Evolutionary conservation across 2,329 filamentous ascomycete genomes (phyloP).

Genomic region (Aspergillus alliaceus): DNA sequence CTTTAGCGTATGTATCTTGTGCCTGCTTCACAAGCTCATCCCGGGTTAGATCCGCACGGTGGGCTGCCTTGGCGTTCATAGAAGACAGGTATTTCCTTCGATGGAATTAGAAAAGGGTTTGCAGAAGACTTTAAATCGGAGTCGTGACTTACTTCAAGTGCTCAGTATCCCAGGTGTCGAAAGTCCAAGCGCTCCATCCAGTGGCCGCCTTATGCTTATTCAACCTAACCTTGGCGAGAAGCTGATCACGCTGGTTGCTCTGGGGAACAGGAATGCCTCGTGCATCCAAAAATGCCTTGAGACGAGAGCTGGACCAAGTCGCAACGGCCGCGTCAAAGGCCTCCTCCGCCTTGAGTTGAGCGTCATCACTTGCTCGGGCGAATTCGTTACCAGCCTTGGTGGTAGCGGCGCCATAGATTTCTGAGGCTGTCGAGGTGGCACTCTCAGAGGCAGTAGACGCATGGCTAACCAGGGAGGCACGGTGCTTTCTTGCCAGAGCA

Average conservation of each 20-base stretch:
- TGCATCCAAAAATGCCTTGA: conserved; percentile 76
- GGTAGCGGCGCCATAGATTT: conserved; percentile 67
- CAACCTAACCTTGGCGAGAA: conserved; percentile 72
- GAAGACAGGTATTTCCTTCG: conserved; percentile 50
- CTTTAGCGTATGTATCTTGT: conserved; percentile 47
- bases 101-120: conserved; percentile 4
- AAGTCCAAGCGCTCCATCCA: conserved; percentile 73
- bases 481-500: conserved; percentile 85
- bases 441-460: conserved; percentile 54
- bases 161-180: conserved; percentile 72
- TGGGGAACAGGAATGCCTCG: conserved; percentile 76
- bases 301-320: conserved; percentile 71
- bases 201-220: conserved; percentile 68
- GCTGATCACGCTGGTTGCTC: conserved; percentile 67
- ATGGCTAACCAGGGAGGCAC: conserved; percentile 57
- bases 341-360: conserved; percentile 61
- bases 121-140: too few relatives aligned
- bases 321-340: conserved; percentile 64
- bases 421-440: conserved; percentile 48
- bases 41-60: conserved; percentile 65
- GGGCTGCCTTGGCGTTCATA: conserved; percentile 54
- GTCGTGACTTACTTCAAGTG: conserved; percentile 58
- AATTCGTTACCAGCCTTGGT: conserved; percentile 74
- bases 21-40: conserved; percentile 68
- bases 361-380: conserved; percentile 72